A percentile compares a stretch with the other conserved stretches of the same genome.
Evolutionary conservation across 2,329 filamentous ascomycete genomes (phyloP).

Genomic region (Plectosphaerella sp.): DNA sequence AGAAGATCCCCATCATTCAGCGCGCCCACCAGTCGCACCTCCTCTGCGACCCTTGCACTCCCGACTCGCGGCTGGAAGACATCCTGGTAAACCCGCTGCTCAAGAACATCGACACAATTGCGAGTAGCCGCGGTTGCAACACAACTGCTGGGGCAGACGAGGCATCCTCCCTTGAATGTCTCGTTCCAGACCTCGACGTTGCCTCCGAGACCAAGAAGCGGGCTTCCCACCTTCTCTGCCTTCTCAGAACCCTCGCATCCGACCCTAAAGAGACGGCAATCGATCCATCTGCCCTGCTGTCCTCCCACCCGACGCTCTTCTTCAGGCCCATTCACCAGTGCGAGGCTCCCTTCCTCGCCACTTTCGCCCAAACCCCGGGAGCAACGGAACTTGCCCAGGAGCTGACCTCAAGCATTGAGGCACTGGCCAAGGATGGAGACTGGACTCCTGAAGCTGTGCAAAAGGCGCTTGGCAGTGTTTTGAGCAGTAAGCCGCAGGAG

Average conservation of each 20-base stretch:
- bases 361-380: constrained; percentile 1
- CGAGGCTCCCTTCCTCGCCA: constrained; percentile 3
- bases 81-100: constrained; percentile 11
- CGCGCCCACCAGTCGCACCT: constrained; percentile 51
- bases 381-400: background rate
- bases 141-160: background rate
- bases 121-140: background rate
- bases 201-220: background rate
- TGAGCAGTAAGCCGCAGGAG: background rate
- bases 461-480: constrained; percentile 5
- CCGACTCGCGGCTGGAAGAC: constrained; percentile 6
- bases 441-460: constrained; percentile 9
- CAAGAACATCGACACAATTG: constrained; percentile 1
- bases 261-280: constrained; percentile 7
- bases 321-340: constrained; percentile 5
- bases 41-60: constrained; percentile 14
- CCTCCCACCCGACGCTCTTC: constrained; percentile 12
- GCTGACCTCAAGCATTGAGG: constrained; percentile 1
- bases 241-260: constrained; percentile 7
- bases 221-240: constrained; percentile 5
- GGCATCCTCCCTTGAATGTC: background rate
- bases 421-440: background rate
- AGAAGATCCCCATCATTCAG: constrained; percentile 79
- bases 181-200: constrained; percentile 1
- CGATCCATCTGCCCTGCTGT: constrained; percentile 7